Percentiles rank a stretch among this genome's conserved stretches.
phyloP scores from a whole-genome alignment of 305 asterid species.

The Andrographis paniculata region DNA sequence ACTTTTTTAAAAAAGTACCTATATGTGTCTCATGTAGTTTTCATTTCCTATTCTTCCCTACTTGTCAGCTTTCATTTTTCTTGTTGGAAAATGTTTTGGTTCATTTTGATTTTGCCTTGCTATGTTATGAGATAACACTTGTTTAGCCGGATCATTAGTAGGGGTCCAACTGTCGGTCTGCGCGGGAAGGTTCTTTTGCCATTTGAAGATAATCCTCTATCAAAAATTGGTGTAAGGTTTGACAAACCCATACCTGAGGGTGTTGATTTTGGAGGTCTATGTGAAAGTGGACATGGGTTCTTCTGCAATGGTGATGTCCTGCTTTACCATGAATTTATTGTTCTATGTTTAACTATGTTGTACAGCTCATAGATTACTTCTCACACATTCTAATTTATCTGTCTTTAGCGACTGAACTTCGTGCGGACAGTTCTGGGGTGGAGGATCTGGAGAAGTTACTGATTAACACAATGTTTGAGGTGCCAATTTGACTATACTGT shows the following conservation, averaged over 20 bases:
- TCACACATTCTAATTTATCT: constrained; percentile 10
- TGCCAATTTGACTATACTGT: constrained; percentile 15
- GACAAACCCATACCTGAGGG: constrained; percentile 72
- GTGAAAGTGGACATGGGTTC: constrained; percentile 76
- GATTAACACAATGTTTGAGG: constrained; percentile 77
- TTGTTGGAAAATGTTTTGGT: constrained; percentile 4
- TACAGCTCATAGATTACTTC: constrained; percentile 13
- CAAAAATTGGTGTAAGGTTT: constrained; percentile 78
- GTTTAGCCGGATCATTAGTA: constrained; percentile 29
- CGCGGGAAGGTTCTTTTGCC: constrained; percentile 71
- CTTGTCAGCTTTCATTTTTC: constrained; percentile 3
- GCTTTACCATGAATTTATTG: constrained; percentile 14
- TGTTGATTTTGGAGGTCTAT: constrained; percentile 77
- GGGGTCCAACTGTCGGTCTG: constrained; percentile 80
- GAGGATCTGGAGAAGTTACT: constrained; percentile 71
- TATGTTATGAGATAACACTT: constrained; percentile 8
- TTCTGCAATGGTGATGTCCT: constrained; percentile 67
- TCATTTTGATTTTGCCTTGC: not conserved
- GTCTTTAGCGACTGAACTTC: constrained; percentile 52
- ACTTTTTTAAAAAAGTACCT: constrained; percentile 6
- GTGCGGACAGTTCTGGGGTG: constrained; percentile 54
- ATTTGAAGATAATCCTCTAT: constrained; percentile 62
- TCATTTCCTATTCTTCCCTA: not conserved
- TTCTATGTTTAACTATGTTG: constrained; percentile 3
- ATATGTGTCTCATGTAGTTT: not conserved